Evolutionary conservation across 2,329 filamentous ascomycete species (phyloP).

Genomic region (Stachybotrys elegans): DNA sequence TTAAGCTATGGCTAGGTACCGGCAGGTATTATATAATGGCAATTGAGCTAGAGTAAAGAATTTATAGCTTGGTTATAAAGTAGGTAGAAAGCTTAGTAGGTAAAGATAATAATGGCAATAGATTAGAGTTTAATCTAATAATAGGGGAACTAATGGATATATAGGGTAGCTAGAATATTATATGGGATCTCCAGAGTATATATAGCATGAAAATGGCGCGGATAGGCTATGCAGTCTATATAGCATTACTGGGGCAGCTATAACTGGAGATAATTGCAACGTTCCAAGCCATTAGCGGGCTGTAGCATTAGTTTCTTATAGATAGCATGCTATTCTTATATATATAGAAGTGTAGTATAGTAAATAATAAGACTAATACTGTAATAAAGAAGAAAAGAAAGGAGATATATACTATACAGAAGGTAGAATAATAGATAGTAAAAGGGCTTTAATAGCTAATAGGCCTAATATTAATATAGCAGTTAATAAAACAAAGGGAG

Average conservation of each 20-base stretch:
- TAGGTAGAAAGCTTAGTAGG: no score
- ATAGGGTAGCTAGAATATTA: no score
- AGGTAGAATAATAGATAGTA: neutral
- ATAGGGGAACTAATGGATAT: constrained; percentile 1
- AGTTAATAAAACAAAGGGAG: neutral
- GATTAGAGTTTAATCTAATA: neutral
- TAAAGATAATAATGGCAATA: constrained; percentile 3
- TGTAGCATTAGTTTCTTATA: constrained; percentile 5
- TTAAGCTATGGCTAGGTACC: neutral
- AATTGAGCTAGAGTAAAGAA: constrained; percentile 2
- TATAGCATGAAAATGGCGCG: no score
- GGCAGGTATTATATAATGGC: constrained; percentile 2
- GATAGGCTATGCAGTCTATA: no score
- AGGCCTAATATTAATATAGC: neutral
- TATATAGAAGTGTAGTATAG: neutral
- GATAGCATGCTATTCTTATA: neutral
- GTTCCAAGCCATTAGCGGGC: constrained; percentile 1
- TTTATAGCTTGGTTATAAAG: constrained; percentile 1
- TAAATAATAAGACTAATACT: neutral
- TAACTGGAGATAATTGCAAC: constrained; percentile 3
- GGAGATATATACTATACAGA: neutral
- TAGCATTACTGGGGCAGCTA: no score
- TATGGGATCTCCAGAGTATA: no score
- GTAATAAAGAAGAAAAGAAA: neutral
- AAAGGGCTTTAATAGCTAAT: neutral